A percentile compares a stretch with the other conserved stretches of the same genome.
phyloP scores from a whole-genome alignment of 2,329 filamentous ascomycete species.

The Pleoardoris graminearum region DNA sequence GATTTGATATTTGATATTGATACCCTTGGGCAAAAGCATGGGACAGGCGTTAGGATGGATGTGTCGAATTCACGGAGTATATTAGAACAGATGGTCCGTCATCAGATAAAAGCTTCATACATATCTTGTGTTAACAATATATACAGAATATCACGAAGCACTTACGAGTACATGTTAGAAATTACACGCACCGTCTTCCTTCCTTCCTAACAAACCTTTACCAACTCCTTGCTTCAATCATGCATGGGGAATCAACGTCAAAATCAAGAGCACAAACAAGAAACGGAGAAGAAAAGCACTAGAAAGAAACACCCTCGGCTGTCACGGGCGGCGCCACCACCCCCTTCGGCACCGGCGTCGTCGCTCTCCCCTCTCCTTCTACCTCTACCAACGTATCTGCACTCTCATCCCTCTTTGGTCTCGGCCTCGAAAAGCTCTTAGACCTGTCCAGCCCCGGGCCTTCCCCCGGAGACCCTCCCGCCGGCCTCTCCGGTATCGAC shows the following conservation, averaged over 20 bases:
- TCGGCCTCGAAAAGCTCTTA: constrained; percentile 9
- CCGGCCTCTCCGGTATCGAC: constrained; percentile 1
- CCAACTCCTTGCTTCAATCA: constrained; percentile 10
- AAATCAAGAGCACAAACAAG: neutral
- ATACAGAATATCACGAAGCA: constrained; percentile 23
- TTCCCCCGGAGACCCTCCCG: neutral
- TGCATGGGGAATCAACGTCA: constrained; percentile 2
- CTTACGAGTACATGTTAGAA: constrained; percentile 6
- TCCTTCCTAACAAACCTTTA: neutral
- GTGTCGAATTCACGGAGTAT: neutral
- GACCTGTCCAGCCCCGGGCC: constrained; percentile 1
- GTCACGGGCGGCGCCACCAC: constrained; percentile 6
- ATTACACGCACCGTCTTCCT: neutral
- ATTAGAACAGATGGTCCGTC: constrained; percentile 6
- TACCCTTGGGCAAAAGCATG: neutral
- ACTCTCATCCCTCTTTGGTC: constrained; percentile 5
- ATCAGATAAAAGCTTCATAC: constrained; percentile 2
- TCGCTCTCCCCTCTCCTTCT: neutral
- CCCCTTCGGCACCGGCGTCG: neutral
- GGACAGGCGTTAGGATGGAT: neutral
- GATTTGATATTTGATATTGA: neutral
- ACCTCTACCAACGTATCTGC: constrained; percentile 4
- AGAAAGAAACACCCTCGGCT: constrained; percentile 6
- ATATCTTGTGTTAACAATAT: constrained; percentile 9
- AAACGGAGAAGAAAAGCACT: neutral